Conservation (phyloP, 2,329 filamentous ascomycete species). For the Elsinoe batatas region DNA sequence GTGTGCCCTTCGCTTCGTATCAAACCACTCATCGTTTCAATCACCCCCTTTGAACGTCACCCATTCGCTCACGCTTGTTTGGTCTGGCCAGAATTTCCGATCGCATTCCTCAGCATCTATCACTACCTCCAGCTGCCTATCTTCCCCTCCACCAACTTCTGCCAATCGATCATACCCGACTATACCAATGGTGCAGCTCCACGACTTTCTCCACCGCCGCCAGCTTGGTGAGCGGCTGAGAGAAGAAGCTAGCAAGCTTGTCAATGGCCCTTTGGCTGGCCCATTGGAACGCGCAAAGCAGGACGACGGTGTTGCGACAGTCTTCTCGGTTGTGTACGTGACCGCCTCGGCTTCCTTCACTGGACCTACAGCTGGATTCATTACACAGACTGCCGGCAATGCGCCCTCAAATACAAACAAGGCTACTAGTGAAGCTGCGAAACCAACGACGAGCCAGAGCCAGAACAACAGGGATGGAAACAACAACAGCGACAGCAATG, state of each 20-base stretch:
- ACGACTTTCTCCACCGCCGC: conserved; percentile 12
- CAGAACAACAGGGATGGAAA: background rate
- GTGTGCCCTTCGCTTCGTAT: conserved; percentile 7
- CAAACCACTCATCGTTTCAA: conserved; percentile 12
- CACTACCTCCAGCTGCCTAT: background rate
- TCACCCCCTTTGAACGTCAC: conserved; percentile 10
- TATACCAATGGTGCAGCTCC: conserved; percentile 11
- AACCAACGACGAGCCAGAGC: background rate
- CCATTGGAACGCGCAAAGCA: background rate
- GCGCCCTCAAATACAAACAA: conserved; percentile 9
- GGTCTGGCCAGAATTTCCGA: conserved; percentile 6
- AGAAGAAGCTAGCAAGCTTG: background rate
- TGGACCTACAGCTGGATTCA: conserved; percentile 31
- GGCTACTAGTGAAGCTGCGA: background rate
- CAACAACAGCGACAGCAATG: background rate
- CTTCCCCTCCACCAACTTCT: conserved; percentile 3
- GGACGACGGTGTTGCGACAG: conserved; percentile 23
- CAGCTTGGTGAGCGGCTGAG: background rate
- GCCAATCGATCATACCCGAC: conserved; percentile 1
- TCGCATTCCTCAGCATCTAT: conserved; percentile 7
- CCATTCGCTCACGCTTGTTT: conserved; percentile 10
- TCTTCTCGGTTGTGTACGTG: conserved; percentile 42
- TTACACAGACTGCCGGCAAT: conserved; percentile 19
- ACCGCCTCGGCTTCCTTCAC: conserved; percentile 44
- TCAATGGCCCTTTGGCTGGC: background rate